Evolutionary conservation across 1,284 basidiomycete genomes (phyloP).

Genomic region (Tilletia walkeri): DNA sequence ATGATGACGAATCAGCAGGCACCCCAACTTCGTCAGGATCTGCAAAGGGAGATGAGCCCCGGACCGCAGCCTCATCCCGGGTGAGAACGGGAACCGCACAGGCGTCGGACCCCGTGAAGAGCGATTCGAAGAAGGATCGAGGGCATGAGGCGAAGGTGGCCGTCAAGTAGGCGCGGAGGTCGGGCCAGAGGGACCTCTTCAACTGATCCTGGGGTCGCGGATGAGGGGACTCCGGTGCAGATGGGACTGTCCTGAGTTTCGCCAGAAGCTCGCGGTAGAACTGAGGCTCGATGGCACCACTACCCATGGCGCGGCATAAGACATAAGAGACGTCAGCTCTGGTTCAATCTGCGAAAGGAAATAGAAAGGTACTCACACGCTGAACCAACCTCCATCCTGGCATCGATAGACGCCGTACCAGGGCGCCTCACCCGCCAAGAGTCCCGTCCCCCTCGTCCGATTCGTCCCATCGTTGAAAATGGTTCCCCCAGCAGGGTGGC

Average conservation of each 20-base stretch:
- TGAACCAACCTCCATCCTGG: slow-evolving; percentile 71
- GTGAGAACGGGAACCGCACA: slow-evolving; percentile 71
- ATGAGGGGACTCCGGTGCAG: slow-evolving; percentile 43
- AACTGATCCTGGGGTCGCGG: slow-evolving; percentile 63
- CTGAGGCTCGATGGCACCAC: slow-evolving; percentile 32
- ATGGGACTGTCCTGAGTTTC: slow-evolving; percentile 31
- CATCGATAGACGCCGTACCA: slow-evolving; percentile 75
- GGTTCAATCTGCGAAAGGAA: slow-evolving; percentile 43
- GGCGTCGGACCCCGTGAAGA: slow-evolving; percentile 73
- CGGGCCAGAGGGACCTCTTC: slow-evolving; percentile 65
- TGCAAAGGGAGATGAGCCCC: slow-evolving; percentile 31
- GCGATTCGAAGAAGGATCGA: slow-evolving; percentile 68
- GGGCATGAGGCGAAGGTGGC: slow-evolving; percentile 66
- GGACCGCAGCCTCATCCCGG: slow-evolving; percentile 44
- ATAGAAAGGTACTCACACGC: slow-evolving; percentile 67
- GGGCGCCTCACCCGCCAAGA: slow-evolving; percentile 74
- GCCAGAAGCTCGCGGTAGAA: slow-evolving; percentile 36
- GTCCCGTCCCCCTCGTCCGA: slow-evolving; percentile 57
- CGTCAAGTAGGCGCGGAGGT: slow-evolving; percentile 64
- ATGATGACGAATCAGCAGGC: neutral
- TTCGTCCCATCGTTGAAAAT: slow-evolving; percentile 61
- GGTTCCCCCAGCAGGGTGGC: slow-evolving; percentile 55
- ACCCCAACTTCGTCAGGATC: slow-evolving; percentile 21
- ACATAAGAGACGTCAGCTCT: neutral
- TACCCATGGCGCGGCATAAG: neutral